These are phyloP conservation scores for Oligophagozyma castellii DNA, from an alignment of 1,139 yeast species.

Conservation along the genomic window DNA sequence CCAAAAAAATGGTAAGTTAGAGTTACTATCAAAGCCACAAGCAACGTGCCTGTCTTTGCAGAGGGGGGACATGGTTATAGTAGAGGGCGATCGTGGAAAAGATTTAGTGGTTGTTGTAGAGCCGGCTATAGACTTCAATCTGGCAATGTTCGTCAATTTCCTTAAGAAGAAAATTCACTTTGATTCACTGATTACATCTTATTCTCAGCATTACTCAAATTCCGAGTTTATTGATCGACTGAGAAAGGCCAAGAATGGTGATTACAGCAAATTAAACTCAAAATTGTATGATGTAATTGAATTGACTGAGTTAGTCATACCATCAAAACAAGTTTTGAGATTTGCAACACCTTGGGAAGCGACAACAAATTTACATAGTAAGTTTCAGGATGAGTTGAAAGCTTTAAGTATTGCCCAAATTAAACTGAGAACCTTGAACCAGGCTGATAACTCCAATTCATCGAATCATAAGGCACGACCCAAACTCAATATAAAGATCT, in stretches of 20 bases:
- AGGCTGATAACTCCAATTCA: slow-evolving; percentile 1
- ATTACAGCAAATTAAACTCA: slow-evolving; percentile 16
- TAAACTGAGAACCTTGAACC: slow-evolving; percentile 24
- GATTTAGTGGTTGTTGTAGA: slow-evolving; percentile 75
- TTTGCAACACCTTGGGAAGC: slow-evolving; percentile 29
- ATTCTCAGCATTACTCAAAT: slow-evolving; percentile 20
- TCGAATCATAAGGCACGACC: slow-evolving; percentile 3
- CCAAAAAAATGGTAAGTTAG: slow-evolving; percentile 79
- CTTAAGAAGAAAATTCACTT: slow-evolving; percentile 44
- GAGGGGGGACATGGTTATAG: slow-evolving; percentile 73
- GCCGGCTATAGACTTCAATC: slow-evolving; percentile 53
- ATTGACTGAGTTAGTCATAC: slow-evolving; percentile 24
- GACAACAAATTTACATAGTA: slow-evolving; percentile 25
- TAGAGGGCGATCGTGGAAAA: slow-evolving; percentile 91
- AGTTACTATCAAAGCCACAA: slow-evolving; percentile 62
- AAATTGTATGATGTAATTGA: slow-evolving; percentile 25
- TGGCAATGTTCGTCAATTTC: slow-evolving; percentile 72
- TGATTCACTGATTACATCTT: slow-evolving; percentile 23
- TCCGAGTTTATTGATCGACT: slow-evolving; percentile 16
- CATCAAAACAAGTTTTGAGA: slow-evolving; percentile 63
- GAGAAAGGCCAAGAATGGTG: slow-evolving; percentile 15
- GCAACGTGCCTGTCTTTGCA: slow-evolving; percentile 41
- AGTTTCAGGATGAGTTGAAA: slow-evolving; percentile 32
- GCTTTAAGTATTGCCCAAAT: slow-evolving; percentile 31
- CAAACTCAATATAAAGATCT: slow-evolving; percentile 31